Conservation (phyloP, 2,329 filamentous ascomycete species). For the Didymella pinodella region DNA sequence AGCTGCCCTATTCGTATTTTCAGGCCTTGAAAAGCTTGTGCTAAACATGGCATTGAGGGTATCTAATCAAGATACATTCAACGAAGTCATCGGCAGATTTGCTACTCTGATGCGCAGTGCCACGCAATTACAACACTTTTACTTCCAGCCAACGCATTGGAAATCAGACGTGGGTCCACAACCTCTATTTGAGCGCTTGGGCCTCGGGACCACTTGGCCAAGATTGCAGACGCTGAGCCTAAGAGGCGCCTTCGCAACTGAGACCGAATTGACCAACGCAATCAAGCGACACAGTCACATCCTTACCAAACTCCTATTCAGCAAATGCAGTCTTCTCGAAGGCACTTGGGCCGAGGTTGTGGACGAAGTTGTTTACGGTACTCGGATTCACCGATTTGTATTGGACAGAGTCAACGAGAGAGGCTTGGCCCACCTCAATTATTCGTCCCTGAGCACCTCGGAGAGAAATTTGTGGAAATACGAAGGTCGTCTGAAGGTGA, state of each 20-base stretch:
- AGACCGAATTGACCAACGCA: constrained; percentile 28
- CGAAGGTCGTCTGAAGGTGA: constrained; percentile 19
- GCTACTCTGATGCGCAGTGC: constrained; percentile 27
- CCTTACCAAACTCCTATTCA: constrained; percentile 26
- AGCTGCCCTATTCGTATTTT: constrained; percentile 35
- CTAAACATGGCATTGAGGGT: constrained; percentile 24
- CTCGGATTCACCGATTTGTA: constrained; percentile 27
- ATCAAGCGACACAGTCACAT: constrained; percentile 34
- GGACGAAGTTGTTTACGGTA: constrained; percentile 34
- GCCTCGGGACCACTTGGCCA: constrained; percentile 34
- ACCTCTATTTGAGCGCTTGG: constrained; percentile 23
- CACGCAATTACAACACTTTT: constrained; percentile 29
- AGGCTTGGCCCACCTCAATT: neutral
- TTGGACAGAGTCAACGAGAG: constrained; percentile 35
- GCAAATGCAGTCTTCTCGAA: constrained; percentile 23
- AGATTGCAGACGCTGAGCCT: constrained; percentile 34
- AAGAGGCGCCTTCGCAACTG: constrained; percentile 28
- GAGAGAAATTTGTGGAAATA: constrained; percentile 22
- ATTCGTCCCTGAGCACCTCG: neutral
- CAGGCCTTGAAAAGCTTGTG: constrained; percentile 29
- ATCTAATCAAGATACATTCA: neutral
- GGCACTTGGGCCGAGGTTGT: constrained; percentile 40
- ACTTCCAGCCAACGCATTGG: constrained; percentile 29
- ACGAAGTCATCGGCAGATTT: constrained; percentile 26
- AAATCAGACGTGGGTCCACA: neutral